These are phyloP conservation scores for Leccinum uliginosum DNA, from an alignment of 768 basidiomycete genomes.

Conservation along the genomic window DNA sequence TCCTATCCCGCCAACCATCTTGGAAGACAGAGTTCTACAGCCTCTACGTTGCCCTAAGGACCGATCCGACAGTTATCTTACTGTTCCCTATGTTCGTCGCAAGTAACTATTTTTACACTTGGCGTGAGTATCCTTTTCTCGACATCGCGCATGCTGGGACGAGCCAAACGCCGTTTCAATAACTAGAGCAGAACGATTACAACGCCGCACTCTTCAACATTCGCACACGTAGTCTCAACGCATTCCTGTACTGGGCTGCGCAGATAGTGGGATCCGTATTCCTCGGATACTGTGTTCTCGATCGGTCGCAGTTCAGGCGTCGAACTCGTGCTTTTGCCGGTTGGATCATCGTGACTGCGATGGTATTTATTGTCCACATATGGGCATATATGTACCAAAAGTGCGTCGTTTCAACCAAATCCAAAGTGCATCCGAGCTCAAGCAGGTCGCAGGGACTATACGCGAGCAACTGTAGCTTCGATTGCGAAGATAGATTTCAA, in stretches of 20 bases:
- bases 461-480: conserved; percentile 44
- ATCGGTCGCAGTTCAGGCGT: conserved; percentile 50
- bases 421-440: background rate
- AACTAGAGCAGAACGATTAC: conserved; percentile 56
- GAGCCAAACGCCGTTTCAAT: conserved; percentile 7
- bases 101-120: conserved; percentile 83
- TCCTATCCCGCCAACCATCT: conserved; percentile 59
- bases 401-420: conserved; percentile 34
- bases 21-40: conserved; percentile 75
- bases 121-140: conserved; percentile 48
- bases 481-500: conserved; percentile 53
- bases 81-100: conserved; percentile 86
- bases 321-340: conserved; percentile 69
- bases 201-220: conserved; percentile 78
- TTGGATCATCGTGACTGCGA: conserved; percentile 56
- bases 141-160: background rate
- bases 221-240: conserved; percentile 74
- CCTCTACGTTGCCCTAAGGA: conserved; percentile 61
- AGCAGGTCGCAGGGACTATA: conserved; percentile 45
- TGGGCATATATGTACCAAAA: conserved; percentile 79
- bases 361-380: conserved; percentile 66
- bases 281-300: conserved; percentile 63
- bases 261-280: conserved; percentile 73
- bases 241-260: conserved; percentile 73
- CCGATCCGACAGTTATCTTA: conserved; percentile 67